Base-by-base conservation (phyloP, 2,329 filamentous ascomycete genomes). In the Purpureocillium takamizusanense region DNA sequence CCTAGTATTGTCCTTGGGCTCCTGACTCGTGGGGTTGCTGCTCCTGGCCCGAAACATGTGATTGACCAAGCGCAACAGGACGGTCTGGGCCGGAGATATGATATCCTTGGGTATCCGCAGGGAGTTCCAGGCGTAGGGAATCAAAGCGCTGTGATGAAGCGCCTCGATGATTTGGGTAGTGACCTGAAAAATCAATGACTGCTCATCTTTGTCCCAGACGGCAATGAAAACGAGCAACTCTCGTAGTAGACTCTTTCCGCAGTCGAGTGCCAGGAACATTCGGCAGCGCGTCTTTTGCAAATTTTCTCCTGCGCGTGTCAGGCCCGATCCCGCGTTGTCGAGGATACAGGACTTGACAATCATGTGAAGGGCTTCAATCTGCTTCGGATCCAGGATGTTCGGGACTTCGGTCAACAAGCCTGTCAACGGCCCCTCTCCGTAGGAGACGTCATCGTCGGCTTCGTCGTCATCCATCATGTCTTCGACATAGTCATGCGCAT, bases 311-410 rank as follows among this genome's bases (percentile, higher is more conserved):
- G 73, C 73, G 9, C 68, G 61, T 33, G 81, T 83, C 7, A 78
- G 64, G 0, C 80, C 78, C 46, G 83, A 82, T 42, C 84, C 85
- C 42, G 77, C 71, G n/a, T 78, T 80, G 51, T 94, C 86, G 16
- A 95, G 78, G 38, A 97, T 94, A 45, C 89, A 94, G 12, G 86
- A 89, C 67, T 95, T 95, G 51, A 97, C 83, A 42, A 95, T 94
- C 89, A 95, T 95, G 39, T 94, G 90, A 38, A 97, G 66, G 6
- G 92, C 89, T 60, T 97, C 90, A 38, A 95, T 95, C 61, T 97
- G 90, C 40, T 88, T 89, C 0, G 90, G 90, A 32, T 94, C 89
- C 23, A 97, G 70, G 29, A 95, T 94, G 48, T 97, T 84, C 23
- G 90, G 90, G 11, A 97, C 87, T 57, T 97, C 90, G 0, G 90